Base-by-base conservation (phyloP, 371 early-diverging fungal species). In the Mortierella sp. region DNA sequence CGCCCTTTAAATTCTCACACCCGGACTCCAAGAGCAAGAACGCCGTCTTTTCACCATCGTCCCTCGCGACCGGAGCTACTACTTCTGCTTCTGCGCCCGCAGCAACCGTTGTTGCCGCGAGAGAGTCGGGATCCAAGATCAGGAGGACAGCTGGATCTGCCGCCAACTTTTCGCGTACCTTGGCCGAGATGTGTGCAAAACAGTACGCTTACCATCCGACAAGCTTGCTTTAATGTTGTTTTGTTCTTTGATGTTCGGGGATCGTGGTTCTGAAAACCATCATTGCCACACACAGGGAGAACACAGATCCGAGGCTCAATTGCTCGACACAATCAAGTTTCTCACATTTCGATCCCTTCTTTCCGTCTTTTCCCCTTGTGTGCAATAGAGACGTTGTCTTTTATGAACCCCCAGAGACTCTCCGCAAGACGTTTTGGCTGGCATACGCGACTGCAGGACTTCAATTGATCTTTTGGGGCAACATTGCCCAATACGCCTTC, bases 181-280 rank as follows among this genome's bases (percentile, higher is more conserved):
- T 83, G n/a, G 84, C 84, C 4, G 79, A 83, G 4, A 76, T 83
- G 70, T 83, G 84, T 40, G 73, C 84, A 37, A 83, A 79, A 44
- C 75, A 79, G 84, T 83, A 83, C 29, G 79, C 64, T n/a, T n/a
- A n/a, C n/a, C n/a, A n/a, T 37, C 34, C 6, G 1, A 43, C 4
- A 6, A 6, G 0, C 19, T 0, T 22, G 14, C 6, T 19, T 41
- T 16, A 4, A 11, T 52, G 22, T 48, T 40, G 10, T 34, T 63
- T 11, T 64, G 43, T 34, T 64, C 24, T 64, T 47, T n/a, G 65
- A 7, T 14, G 26, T 31, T 26, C 29, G 3, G 11, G 55, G 55
- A 14, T 2, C 4, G 22, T 6, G 16, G n/a, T 8, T 3, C 5
- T 48, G 37, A 16, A 9, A 9, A 34, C 37, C 34, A 58, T 34